Evolutionary conservation across 306 rosid genomes (phyloP).

Genomic region (Castanea sativa): DNA sequence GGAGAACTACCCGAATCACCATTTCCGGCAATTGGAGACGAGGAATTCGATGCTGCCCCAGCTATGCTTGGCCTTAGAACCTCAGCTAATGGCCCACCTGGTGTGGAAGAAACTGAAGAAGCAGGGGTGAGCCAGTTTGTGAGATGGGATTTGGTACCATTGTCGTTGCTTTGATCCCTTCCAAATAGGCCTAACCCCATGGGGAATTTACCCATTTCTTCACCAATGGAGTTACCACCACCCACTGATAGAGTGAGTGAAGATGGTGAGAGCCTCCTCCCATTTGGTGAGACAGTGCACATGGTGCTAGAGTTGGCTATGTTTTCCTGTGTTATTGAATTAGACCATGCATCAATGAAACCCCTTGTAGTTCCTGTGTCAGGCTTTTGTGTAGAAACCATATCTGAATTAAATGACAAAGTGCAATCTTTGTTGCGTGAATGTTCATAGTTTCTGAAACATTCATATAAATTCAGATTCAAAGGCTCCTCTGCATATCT

Average conservation of each 20-base stretch:
- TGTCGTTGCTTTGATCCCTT: constrained; percentile 24
- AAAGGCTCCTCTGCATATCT: constrained; percentile 25
- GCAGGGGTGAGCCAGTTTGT: constrained; percentile 51
- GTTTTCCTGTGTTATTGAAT: constrained; percentile 27
- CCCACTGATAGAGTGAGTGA: constrained; percentile 73
- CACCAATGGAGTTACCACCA: constrained; percentile 27
- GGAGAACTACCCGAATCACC: constrained; percentile 44
- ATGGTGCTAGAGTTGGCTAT: constrained; percentile 19
- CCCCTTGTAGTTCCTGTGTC: constrained; percentile 45
- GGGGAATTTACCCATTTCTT: constrained; percentile 35
- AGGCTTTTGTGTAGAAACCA: constrained; percentile 28
- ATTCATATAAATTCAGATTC: constrained; percentile 43
- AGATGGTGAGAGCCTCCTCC: constrained; percentile 48
- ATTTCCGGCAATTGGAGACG: constrained; percentile 41
- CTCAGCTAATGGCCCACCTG: constrained; percentile 79
- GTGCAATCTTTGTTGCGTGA: constrained; percentile 33
- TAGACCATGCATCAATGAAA: constrained; percentile 79
- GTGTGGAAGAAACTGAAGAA: constrained; percentile 46
- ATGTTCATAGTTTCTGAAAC: constrained; percentile 31
- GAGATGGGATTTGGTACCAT: constrained; percentile 22
- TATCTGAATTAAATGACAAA: constrained; percentile 39
- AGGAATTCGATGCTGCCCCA: constrained; percentile 34
- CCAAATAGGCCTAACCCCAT: constrained; percentile 47
- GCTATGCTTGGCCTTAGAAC: constrained; percentile 56
- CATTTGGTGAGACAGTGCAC: constrained; percentile 33